Evolutionary conservation across 257 asterid species (phyloP).

Genomic region (Voacanga thouarsii): DNA sequence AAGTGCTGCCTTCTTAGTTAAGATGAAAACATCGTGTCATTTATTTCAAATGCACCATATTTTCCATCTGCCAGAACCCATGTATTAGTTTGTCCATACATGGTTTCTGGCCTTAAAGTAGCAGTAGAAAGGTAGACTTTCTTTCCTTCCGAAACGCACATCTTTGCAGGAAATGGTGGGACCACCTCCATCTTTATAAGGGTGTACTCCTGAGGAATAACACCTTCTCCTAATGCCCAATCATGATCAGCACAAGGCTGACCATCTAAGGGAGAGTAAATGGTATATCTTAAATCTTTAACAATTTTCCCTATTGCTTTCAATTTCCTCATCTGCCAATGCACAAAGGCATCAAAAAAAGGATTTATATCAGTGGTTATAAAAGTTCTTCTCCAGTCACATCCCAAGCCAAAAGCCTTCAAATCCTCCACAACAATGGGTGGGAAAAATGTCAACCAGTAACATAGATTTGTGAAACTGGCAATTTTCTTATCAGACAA

Average conservation of each 20-base stretch:
- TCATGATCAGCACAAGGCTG: slow-evolving; percentile 99
- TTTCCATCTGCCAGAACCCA: slow-evolving; percentile 94
- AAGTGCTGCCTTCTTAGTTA: slow-evolving; percentile 75
- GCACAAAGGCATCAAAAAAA: slow-evolving; percentile 78
- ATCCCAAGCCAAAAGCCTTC: slow-evolving; percentile 93
- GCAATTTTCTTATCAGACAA: slow-evolving; percentile 75
- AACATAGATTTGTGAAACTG: slow-evolving; percentile 58
- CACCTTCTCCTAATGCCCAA: slow-evolving; percentile 97
- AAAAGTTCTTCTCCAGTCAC: slow-evolving; percentile 93
- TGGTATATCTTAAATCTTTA: slow-evolving; percentile 70
- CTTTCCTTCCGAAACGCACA: slow-evolving; percentile 71
- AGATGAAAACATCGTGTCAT: slow-evolving; percentile 74
- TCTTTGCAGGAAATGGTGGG: slow-evolving; percentile 72
- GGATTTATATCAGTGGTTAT: slow-evolving; percentile 80
- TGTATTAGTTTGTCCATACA: slow-evolving; percentile 94
- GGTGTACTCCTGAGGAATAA: slow-evolving; percentile 85
- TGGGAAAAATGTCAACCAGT: slow-evolving; percentile 83
- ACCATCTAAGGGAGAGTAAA: slow-evolving; percentile 88
- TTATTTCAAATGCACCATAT: slow-evolving; percentile 91
- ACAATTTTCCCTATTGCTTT: slow-evolving; percentile 77
- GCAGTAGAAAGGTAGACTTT: slow-evolving; percentile 94
- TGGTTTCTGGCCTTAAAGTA: slow-evolving; percentile 91
- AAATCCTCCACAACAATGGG: slow-evolving; percentile 87
- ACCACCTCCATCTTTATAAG: slow-evolving; percentile 88
- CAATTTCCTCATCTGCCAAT: slow-evolving; percentile 89